Base-by-base conservation (phyloP, 495 filamentous ascomycete species). In the Penicillium waksmanii region DNA sequence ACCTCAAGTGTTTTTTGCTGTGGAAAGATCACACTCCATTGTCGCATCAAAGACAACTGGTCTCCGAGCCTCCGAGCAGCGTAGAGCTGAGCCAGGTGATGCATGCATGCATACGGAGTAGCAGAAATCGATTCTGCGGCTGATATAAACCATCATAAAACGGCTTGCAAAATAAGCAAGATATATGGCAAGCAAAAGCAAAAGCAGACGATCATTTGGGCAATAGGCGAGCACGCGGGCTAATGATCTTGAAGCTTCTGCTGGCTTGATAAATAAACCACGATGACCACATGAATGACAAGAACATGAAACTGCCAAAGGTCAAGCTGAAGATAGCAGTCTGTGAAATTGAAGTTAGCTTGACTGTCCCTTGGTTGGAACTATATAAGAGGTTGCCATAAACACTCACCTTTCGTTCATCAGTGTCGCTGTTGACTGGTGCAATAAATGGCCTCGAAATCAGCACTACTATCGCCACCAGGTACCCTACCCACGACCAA, bases 181-280 rank as follows among this genome's bases (percentile, higher is more conserved):
- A 5, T 27, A 27, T 27, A 7, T 27, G 4, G 4, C 5, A 5
- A 27, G 27, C 21, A 1, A 21, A 27, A 27, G 4, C 6, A 5
- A 27, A 27, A 5, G 4, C 27, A 27, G 6, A 7, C 5, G 5
- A 27, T 27, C 27, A 27, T 27, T 27, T 27, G 9, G 42, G 42
- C n/a, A 44, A 19, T 44, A 44, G 10, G 3, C 42, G 15, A 44
- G n/a, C 18, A 18, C 18, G 42, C 12, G 42, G 42, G 15, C 17
- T 44, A n/a, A 44, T 19, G 15, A 18, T 44, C n/a, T 44, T 44
- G 42, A 44, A 44, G n/a, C 17, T 44, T 19, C 42, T 44, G 42
- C 42, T 44, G 3, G 42, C 42, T 7, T 9, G 15, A n/a, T 44
- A 44, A 19, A 17, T 44, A 3, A 19, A 44, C 42, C 42, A 44